Base-by-base conservation (phyloP, 345 rosid genomes). In the Camelina neglecta region DNA sequence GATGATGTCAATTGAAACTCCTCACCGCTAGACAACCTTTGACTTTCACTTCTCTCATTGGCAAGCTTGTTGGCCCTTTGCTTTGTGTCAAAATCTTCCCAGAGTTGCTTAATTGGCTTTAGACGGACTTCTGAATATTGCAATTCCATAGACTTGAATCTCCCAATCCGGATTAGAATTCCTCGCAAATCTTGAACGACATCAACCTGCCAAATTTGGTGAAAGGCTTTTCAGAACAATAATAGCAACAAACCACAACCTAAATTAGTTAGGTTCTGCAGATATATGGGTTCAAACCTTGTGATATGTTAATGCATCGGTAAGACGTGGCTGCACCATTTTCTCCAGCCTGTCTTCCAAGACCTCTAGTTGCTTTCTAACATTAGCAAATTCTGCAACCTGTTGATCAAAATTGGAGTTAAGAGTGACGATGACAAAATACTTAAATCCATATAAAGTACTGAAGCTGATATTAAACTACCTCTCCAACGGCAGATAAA, bases 331-430 rank as follows among this genome's bases (percentile, higher is more conserved):
- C 83, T 95, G 99, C 65, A 95, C 99, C 98, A 92, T 89, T 23
- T 85, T 78, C 73, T 95, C 99, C 66, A 95, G 78, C 81, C 98
- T 88, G 76, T 89, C 98, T 85, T 95, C 99, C 64, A 95, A 85
- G 31, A 89, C 93, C 83, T 95, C 93, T 60, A 95, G 93, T 80
- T 95, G 99, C 87, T 82, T 95, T 81, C 93, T 86, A 21, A 95
- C 88, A 73, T 92, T 95, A 23, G 99, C 99, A 88, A 95, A 95
- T 76, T 95, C 99, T 58, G 98, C 98, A 70, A 95, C 99, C 98
- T 94, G 81, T 68, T 75, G 72, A 72, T 11, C 6, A 29, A 50
- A 66, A 16, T 65, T 49, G 12, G 73, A 58, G 35, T 11, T 4
- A 70, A 18, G 31, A 72, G 44, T 15, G 48, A 39, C 15, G 55